Conservation (phyloP, 805 yeast species). For the Candida lessepsii region DNA sequence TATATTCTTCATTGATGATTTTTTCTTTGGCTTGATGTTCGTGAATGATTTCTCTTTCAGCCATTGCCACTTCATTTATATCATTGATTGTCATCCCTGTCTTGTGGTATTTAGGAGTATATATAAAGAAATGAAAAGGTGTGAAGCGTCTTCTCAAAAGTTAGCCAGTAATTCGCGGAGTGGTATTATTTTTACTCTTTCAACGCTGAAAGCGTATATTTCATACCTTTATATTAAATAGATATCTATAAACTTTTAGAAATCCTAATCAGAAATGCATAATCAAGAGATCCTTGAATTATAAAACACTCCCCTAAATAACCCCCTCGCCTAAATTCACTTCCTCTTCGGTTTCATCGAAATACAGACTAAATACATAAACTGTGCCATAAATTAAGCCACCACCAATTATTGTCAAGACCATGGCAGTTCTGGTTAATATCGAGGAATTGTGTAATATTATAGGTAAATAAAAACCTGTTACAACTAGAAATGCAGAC, state of each 20-base stretch:
- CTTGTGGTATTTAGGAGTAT: too few relatives aligned
- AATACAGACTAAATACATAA: slow-evolving; percentile 76
- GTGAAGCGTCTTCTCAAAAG: too few relatives aligned
- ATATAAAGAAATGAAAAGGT: too few relatives aligned
- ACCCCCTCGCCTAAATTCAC: slow-evolving; percentile 18
- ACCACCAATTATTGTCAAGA: slow-evolving; percentile 85
- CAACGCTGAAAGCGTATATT: too few relatives aligned
- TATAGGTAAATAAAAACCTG: slow-evolving; percentile 73
- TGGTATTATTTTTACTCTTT: too few relatives aligned
- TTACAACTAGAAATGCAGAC: slow-evolving; percentile 72
- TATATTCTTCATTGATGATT: slow-evolving; percentile 70
- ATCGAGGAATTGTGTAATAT: slow-evolving; percentile 74
- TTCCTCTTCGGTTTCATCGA: slow-evolving; percentile 44
- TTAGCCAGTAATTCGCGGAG: too few relatives aligned
- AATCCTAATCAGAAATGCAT: too few relatives aligned
- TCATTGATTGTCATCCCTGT: slow-evolving; percentile 10
- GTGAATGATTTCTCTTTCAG: slow-evolving; percentile 35
- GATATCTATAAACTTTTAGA: too few relatives aligned
- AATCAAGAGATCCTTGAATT: too few relatives aligned
- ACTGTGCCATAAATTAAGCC: slow-evolving; percentile 77
- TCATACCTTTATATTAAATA: neutral
- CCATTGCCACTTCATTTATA: slow-evolving; percentile 18
- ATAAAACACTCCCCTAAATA: slow-evolving; percentile 1
- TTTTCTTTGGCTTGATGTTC: slow-evolving; percentile 60
- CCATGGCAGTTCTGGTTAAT: slow-evolving; percentile 65